phyloP scores from a whole-genome alignment of 305 asterid genomes.

The Vinca major region DNA sequence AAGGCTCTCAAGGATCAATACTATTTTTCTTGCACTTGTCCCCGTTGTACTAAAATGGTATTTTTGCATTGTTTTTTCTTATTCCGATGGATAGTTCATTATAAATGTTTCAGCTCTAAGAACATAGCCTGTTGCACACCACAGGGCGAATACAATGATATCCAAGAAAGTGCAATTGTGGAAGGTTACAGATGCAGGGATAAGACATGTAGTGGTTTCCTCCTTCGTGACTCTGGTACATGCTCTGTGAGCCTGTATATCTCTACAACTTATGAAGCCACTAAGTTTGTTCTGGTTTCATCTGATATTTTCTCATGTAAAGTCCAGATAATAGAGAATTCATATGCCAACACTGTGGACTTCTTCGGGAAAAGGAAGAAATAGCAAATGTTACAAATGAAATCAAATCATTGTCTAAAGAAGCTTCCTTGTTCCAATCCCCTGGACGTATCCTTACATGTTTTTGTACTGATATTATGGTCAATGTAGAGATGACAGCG shows the following conservation, averaged over 20 bases:
- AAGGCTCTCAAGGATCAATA: constrained; percentile 87
- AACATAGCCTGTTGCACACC: constrained; percentile 19
- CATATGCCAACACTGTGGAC: constrained; percentile 78
- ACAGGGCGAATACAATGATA: constrained; percentile 70
- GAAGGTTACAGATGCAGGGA: constrained; percentile 89
- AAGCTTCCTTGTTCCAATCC: constrained; percentile 42
- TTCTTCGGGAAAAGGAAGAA: constrained; percentile 68
- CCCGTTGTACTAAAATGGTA: constrained; percentile 75
- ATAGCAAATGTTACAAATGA: constrained; percentile 33
- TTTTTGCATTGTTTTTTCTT: neutral
- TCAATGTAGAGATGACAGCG: neutral
- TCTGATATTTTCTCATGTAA: constrained; percentile 16
- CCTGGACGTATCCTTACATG: constrained; percentile 59
- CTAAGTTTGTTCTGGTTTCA: neutral
- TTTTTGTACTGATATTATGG: constrained; percentile 11
- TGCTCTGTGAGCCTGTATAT: constrained; percentile 14
- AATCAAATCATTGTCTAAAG: constrained; percentile 43
- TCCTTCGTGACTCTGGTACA: constrained; percentile 62
- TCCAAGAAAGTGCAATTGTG: constrained; percentile 74
- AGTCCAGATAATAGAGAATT: constrained; percentile 64
- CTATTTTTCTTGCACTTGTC: constrained; percentile 70
- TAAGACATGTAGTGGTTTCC: constrained; percentile 54
- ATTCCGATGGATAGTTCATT: constrained; percentile 5
- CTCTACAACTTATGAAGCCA: constrained; percentile 8
- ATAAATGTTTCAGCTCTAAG: neutral